Evolutionary conservation across 148 eudicot genomes (phyloP), one percentile per base, ranked within the genome.

Genomic region (Dianthus caryophyllus): DNA sequence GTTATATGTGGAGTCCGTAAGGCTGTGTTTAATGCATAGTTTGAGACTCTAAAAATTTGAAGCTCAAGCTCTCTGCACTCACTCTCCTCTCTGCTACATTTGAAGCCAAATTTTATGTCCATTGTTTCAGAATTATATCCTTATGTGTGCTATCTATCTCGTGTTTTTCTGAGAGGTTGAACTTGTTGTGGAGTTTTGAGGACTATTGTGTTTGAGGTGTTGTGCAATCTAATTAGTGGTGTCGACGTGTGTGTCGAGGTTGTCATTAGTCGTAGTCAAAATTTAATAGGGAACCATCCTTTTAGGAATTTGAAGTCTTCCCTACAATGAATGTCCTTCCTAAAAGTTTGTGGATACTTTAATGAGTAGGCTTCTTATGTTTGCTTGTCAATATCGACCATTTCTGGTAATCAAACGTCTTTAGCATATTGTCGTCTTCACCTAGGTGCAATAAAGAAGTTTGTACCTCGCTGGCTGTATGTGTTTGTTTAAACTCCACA

Each of bases 281-380:
- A n/a, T n/a, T 46, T 46, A n/a, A 9, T 46, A 16, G 49, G 49
- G 49, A 46, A 46, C 49, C 49, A 3, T n/a, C 49, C 17, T 46
- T 13, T 52, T 20, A 24, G 14, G 15, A 54, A 12, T 25, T 13
- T 25, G 17, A 54, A 53, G 29, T 25, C 14, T 22, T 25, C 31
- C 1, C 0, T 17, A 22, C 21, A 16, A 17, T 1, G 21, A 57
- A 16, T 57, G 20, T 17, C 12, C 39, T 7, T 38, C 22, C 58
- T 54, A 10, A 31, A 54, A 24, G 17, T 54, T 52, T 52, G 57
- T 52, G 57, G 57, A 52, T 52, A 5, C 49, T 46, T 46, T 46
- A 10, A 13, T 9, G 29, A 52, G 21, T 12, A 10, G 17, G 17
- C 24, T 54, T 54, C 58, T 54, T 10, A 54, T 48, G 9, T 48